phyloP scores from a whole-genome alignment of 306 rosid species.

The peach (Prunus persica) region DNA sequence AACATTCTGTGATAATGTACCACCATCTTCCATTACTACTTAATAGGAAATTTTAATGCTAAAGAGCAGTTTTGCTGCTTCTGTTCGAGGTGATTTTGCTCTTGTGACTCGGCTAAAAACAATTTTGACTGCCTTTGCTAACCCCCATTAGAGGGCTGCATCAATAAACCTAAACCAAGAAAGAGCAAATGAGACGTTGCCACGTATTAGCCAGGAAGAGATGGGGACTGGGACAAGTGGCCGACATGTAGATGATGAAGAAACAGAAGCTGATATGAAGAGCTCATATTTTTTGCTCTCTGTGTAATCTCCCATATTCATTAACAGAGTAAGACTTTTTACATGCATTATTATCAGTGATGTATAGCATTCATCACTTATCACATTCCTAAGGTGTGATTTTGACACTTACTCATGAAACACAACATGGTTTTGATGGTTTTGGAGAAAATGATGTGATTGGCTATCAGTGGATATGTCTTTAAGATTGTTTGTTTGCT shows the following conservation, averaged over 20 bases:
- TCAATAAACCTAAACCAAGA: no score
- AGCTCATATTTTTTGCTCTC: background rate
- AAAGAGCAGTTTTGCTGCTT: no score
- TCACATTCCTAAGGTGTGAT: constrained; percentile 4
- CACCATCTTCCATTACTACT: no score
- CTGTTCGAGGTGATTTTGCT: no score
- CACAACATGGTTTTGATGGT: constrained; percentile 22
- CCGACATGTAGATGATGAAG: constrained; percentile 40
- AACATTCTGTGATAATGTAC: no score
- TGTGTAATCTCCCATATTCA: background rate
- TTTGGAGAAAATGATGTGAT: constrained; percentile 15
- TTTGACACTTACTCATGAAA: constrained; percentile 26
- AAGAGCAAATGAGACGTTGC: background rate
- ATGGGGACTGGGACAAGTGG: constrained; percentile 36
- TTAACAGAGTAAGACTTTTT: background rate
- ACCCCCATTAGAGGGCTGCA: no score
- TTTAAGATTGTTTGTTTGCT: background rate
- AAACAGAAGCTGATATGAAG: constrained; percentile 1
- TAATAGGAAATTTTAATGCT: no score
- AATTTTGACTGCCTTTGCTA: no score
- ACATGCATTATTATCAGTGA: constrained; percentile 12
- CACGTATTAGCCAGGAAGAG: background rate
- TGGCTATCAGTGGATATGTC: background rate
- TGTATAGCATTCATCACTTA: background rate
- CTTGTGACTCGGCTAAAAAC: no score